Evolutionary conservation across 768 basidiomycete species (phyloP).

Genomic region (Trametes gibbosa): DNA sequence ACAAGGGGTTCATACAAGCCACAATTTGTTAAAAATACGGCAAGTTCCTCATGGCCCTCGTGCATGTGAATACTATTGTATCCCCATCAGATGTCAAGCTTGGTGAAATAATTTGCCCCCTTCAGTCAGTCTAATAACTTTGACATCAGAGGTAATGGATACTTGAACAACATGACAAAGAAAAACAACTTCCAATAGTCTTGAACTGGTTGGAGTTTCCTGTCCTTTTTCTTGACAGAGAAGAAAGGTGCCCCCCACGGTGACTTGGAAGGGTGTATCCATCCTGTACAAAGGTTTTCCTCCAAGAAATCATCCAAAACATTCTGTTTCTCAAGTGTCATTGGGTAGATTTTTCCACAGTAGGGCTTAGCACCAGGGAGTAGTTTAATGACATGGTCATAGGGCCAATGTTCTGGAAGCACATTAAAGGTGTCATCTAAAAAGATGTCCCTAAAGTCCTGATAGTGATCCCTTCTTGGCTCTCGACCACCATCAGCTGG

Average conservation of each 20-base stretch:
- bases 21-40: conserved; percentile 33
- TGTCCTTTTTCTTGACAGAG: conserved; percentile 32
- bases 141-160: conserved; percentile 33
- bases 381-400: conserved; percentile 21
- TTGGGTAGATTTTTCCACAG: conserved; percentile 19
- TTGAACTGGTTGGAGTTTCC: conserved; percentile 21
- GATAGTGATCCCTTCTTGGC: too few species aligned
- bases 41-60: conserved; percentile 41
- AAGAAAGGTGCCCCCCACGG: conserved; percentile 28
- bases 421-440: background rate
- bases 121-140: conserved; percentile 26
- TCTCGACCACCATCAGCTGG: too few species aligned
- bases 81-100: conserved; percentile 19
- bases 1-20: conserved; percentile 39
- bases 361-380: conserved; percentile 9
- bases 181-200: conserved; percentile 33
- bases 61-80: conserved; percentile 35
- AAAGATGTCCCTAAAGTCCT: conserved; percentile 7
- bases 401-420: conserved; percentile 16
- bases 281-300: conserved; percentile 22
- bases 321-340: conserved; percentile 12
- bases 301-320: conserved; percentile 22
- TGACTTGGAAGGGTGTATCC: conserved; percentile 22
- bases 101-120: conserved; percentile 26
- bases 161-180: conserved; percentile 34